These are phyloP conservation scores for Pythium guiyangense DNA, from an alignment of 352 stramenopile species.

Conservation along the genomic window DNA sequence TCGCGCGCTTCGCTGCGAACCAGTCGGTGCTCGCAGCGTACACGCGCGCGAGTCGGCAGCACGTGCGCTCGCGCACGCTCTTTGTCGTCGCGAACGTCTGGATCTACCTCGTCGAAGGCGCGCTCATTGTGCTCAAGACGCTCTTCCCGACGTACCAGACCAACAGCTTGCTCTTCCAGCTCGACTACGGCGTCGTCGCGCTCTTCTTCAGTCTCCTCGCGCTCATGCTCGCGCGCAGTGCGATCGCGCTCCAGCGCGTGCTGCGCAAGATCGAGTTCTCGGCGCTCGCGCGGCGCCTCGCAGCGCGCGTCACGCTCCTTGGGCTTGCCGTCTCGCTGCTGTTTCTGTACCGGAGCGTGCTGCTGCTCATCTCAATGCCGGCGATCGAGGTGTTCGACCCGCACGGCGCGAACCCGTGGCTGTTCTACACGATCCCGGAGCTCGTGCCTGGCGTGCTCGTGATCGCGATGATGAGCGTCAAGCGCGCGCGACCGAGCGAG, in stretches of 20 bases:
- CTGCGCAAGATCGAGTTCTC: constrained; percentile 79
- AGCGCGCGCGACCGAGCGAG: no score
- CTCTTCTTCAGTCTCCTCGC: constrained; percentile 75
- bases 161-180: constrained; percentile 60
- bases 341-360: constrained; percentile 56
- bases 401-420: constrained; percentile 62
- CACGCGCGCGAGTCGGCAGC: constrained; percentile 44
- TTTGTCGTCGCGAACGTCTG: constrained; percentile 79
- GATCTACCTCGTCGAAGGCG: constrained; percentile 77
- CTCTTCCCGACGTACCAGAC: constrained; percentile 39
- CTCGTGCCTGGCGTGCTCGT: constrained; percentile 65
- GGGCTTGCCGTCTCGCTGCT: constrained; percentile 42
- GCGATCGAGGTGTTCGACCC: constrained; percentile 69
- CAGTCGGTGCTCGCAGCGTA: constrained; percentile 75
- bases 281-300: constrained; percentile 46
- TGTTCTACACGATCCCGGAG: constrained; percentile 75
- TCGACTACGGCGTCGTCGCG: constrained; percentile 67
- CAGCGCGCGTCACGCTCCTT: constrained; percentile 50
- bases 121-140: constrained; percentile 65
- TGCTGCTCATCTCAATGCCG: constrained; percentile 61
- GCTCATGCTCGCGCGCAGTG: constrained; percentile 55
- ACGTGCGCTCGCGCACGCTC: constrained; percentile 46
- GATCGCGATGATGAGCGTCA: constrained; percentile 81
- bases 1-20: constrained; percentile 57
- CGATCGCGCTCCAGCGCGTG: constrained; percentile 40